phyloP scores from a whole-genome alignment of 768 basidiomycete species.

The Lactarius sanguifluus region DNA sequence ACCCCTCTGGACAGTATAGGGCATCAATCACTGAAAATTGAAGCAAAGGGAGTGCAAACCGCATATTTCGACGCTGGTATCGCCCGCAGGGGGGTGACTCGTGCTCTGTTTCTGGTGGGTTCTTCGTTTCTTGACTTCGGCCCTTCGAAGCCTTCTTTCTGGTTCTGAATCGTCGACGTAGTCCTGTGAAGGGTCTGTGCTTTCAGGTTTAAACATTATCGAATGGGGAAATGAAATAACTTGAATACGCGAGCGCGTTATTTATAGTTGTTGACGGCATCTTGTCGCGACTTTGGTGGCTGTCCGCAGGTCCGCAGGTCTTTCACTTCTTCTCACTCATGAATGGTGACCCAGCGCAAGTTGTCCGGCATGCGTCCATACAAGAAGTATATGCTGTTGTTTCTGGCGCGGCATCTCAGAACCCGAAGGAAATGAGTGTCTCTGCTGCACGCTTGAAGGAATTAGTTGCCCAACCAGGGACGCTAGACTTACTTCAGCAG shows the following conservation, averaged over 20 bases:
- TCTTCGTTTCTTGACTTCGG: constrained; percentile 32
- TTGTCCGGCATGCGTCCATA: constrained; percentile 48
- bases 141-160: constrained; percentile 45
- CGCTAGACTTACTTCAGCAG: constrained; percentile 67
- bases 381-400: constrained; percentile 69
- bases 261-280: constrained; percentile 27
- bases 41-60: not conserved
- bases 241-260: constrained; percentile 27
- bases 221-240: not conserved
- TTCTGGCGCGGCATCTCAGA: constrained; percentile 69
- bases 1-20: not conserved
- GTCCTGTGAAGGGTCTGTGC: not conserved
- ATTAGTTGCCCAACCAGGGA: constrained; percentile 66
- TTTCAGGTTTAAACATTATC: not conserved
- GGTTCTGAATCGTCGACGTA: constrained; percentile 72
- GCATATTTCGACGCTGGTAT: not conserved
- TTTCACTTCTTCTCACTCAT: constrained; percentile 19
- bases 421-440: constrained; percentile 48
- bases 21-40: not conserved
- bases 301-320: not conserved
- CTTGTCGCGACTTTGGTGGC: not conserved
- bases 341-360: constrained; percentile 32
- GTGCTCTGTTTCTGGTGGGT: constrained; percentile 14
- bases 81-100: not conserved
- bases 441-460: constrained; percentile 64